These are phyloP conservation scores for Pilasporangium apinafurcum DNA, from an alignment of 352 stramenopile species.

Conservation along the genomic window DNA sequence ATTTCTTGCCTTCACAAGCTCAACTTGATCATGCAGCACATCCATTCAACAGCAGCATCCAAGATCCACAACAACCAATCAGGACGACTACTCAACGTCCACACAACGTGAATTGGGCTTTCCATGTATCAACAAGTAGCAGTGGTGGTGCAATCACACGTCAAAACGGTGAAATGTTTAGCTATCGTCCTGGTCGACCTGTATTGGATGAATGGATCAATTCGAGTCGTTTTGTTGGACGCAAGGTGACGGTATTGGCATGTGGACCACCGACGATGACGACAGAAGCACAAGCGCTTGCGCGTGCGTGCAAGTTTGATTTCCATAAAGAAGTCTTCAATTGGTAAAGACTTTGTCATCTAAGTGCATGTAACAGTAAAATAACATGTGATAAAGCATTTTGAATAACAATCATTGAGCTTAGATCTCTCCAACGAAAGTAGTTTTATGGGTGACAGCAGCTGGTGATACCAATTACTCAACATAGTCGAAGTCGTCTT, in stretches of 20 bases:
- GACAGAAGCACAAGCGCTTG: slow-evolving; percentile 53
- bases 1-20: slow-evolving; percentile 50
- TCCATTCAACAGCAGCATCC: slow-evolving; percentile 15
- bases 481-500: slow-evolving; percentile 85
- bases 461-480: slow-evolving; percentile 21
- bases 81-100: slow-evolving; percentile 7
- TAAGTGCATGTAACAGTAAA: background rate
- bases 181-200: slow-evolving; percentile 41
- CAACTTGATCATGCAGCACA: slow-evolving; percentile 29
- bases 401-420: too few relatives aligned
- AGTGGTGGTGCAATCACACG: slow-evolving; percentile 34
- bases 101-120: slow-evolving; percentile 47
- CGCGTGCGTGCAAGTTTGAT: slow-evolving; percentile 59
- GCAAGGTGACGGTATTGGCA: slow-evolving; percentile 60
- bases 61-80: slow-evolving; percentile 42
- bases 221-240: slow-evolving; percentile 48
- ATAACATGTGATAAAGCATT: background rate
- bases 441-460: slow-evolving; percentile 11
- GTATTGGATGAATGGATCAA: slow-evolving; percentile 72
- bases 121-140: slow-evolving; percentile 53
- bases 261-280: slow-evolving; percentile 72
- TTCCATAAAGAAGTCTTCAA: slow-evolving; percentile 85
- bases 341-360: too few relatives aligned
- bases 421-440: background rate
- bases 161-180: slow-evolving; percentile 44